Evolutionary conservation across 2,329 filamentous ascomycete genomes (phyloP).

Genomic region (Colletotrichum eleusines): DNA sequence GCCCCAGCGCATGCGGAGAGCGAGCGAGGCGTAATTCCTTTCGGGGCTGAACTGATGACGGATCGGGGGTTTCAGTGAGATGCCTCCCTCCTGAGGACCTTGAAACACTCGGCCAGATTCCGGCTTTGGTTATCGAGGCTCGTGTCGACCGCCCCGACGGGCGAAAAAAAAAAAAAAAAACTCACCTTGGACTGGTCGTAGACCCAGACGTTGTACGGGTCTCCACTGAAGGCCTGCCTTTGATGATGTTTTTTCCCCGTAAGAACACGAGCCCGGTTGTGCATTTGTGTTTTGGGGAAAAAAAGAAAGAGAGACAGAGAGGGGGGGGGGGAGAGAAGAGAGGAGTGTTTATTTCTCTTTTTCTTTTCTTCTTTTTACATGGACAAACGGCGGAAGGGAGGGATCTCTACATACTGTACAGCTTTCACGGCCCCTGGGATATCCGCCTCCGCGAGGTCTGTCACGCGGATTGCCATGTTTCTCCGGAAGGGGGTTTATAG

Average conservation of each 20-base stretch:
- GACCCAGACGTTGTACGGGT: slow-evolving; percentile 76
- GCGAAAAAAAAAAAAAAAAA: not conserved
- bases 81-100: too few species aligned
- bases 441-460: slow-evolving; percentile 67
- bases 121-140: too few species aligned
- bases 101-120: too few species aligned
- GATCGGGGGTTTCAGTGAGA: not conserved
- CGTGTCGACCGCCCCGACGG: not conserved
- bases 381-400: not conserved
- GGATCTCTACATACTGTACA: slow-evolving; percentile 61
- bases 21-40: slow-evolving; percentile 73
- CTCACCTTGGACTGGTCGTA: slow-evolving; percentile 67
- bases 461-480: slow-evolving; percentile 66
- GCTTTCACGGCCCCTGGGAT: slow-evolving; percentile 74
- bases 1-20: slow-evolving; percentile 76
- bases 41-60: slow-evolving; percentile 64
- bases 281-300: too few species aligned
- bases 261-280: not conserved
- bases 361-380: not conserved
- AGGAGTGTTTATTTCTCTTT: too few species aligned
- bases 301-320: too few species aligned
- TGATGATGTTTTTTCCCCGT: not conserved
- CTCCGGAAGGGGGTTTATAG: not conserved
- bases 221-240: slow-evolving; percentile 70
- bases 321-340: too few species aligned